Evolutionary conservation across 1,284 basidiomycete genomes (phyloP), one percentile per base, ranked within the genome.

Genomic region (Cutaneotrichosporon spelunceum): DNA sequence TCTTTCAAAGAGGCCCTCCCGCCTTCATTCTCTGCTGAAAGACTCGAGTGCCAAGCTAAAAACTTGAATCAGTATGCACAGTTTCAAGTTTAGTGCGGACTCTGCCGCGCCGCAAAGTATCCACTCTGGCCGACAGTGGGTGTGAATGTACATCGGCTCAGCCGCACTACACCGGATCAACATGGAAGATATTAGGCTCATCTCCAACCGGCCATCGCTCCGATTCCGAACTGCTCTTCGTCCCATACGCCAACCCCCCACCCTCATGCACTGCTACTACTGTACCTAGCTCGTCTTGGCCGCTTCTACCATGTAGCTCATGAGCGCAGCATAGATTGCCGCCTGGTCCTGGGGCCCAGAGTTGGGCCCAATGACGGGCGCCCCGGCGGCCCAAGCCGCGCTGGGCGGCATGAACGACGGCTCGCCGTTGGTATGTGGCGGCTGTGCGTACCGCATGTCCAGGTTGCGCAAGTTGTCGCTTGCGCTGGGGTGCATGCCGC

Each of bases 231-330:
- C n/a, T n/a, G n/a, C n/a, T n/a, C n/a, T n/a, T n/a, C n/a, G n/a
- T n/a, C n/a, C n/a, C n/a, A n/a, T n/a, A n/a, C n/a, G n/a, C n/a
- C n/a, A n/a, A n/a, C n/a, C 39, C 39, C 9, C 19, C 39, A 42
- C 19, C 16, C 19, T n/a, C 14, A 3, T 7, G 39, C 39, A 19
- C 39, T 39, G 39, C 39, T 39, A 10, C 5, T 19, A 39, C 16
- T 19, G 5, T 8, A 13, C 52, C n/a, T 53, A 53, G 24, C 34
- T 36, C 34, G 56, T 53, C 55, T 61, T 66, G n/a, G 68, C 63
- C 14, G 68, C 68, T 54, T 70, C 64, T 13, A 70, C 50, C 64
- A 71, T 68, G 56, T 68, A 71, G 27, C 62, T 65, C 68, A 71
- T 70, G 14, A 71, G 59, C 27, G 66, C 67, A 14, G 67, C 52